phyloP scores from a whole-genome alignment of 352 stramenopile genomes.

The Phytophthora macrochlamydospora region DNA sequence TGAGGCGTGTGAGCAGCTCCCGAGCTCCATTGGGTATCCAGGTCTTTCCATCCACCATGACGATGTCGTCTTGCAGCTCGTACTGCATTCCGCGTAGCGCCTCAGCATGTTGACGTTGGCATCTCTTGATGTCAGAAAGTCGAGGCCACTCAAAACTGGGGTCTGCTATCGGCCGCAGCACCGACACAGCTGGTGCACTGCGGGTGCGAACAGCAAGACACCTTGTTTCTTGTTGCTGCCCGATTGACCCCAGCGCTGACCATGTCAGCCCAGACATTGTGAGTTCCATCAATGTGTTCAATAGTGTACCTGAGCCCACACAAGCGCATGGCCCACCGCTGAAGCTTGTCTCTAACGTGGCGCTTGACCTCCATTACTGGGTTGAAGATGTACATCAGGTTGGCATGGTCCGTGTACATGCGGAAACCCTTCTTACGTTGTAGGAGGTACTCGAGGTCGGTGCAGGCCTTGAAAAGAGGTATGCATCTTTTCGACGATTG shows the following conservation, averaged over 20 bases:
- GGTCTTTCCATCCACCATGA: not conserved
- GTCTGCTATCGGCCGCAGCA: no score
- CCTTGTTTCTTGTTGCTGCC: not conserved
- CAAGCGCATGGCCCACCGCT: not conserved
- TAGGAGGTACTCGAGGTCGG: constrained; percentile 23
- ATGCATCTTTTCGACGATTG: constrained; percentile 27
- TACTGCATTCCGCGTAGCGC: not conserved
- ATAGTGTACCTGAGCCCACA: not conserved
- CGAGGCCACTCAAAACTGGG: not conserved
- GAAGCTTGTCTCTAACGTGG: not conserved
- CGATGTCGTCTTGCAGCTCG: not conserved
- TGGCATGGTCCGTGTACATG: not conserved
- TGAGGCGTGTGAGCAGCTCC: not conserved
- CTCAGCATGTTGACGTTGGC: not conserved
- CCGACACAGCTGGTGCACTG: no score
- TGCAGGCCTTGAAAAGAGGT: constrained; percentile 4
- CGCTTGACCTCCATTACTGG: not conserved
- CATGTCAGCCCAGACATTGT: not conserved
- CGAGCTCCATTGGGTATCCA: constrained; percentile 1
- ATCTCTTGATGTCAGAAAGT: not conserved
- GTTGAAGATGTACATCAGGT: not conserved
- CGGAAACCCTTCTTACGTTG: not conserved
- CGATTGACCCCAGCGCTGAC: not conserved
- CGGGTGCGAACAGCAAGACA: no score
- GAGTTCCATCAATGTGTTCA: not conserved